Conservation (phyloP, 495 filamentous ascomycete species). For the Terfezia boudieri region DNA sequence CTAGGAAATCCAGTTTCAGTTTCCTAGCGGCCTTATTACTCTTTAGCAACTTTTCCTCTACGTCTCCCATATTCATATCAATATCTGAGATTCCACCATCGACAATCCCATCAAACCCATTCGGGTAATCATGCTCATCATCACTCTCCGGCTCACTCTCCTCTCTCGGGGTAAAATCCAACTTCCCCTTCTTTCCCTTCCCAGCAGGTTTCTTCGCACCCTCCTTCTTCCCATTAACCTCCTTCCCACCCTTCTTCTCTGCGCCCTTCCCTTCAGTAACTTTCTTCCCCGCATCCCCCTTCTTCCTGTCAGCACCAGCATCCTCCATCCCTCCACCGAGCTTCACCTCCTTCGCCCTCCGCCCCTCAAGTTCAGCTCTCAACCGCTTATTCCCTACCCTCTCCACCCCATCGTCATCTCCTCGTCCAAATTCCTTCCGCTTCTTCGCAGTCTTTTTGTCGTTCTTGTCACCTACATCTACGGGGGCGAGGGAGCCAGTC, state of each 20-base stretch:
- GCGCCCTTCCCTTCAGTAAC: conserved; percentile 20
- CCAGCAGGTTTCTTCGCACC: conserved; percentile 14
- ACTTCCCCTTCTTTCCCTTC: conserved; percentile 20
- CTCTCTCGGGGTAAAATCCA: conserved; percentile 9
- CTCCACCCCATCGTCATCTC: conserved; percentile 28
- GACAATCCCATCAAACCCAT: conserved; percentile 20
- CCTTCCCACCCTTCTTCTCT: conserved; percentile 25
- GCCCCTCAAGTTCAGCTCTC: conserved; percentile 21
- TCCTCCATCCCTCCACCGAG: conserved; percentile 13
- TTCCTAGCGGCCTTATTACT: neutral
- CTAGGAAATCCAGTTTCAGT: neutral
- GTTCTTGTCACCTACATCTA: conserved; percentile 22
- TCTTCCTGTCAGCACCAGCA: conserved; percentile 15
- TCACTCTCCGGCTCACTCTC: conserved; percentile 22
- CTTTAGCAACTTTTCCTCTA: conserved; percentile 17
- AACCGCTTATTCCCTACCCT: conserved; percentile 19
- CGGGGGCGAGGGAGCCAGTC: conserved; percentile 26
- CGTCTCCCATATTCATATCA: conserved; percentile 25
- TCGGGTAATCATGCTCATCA: conserved; percentile 23
- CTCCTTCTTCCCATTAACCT: conserved; percentile 10
- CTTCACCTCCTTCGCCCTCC: conserved; percentile 21
- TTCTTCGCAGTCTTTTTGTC: conserved; percentile 31
- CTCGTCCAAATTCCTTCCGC: conserved; percentile 35
- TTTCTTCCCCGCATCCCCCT: conserved; percentile 21
- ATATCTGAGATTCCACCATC: conserved; percentile 26